phyloP scores from a whole-genome alignment of 139 green algal genomes.

The Picochlorum sp. region DNA sequence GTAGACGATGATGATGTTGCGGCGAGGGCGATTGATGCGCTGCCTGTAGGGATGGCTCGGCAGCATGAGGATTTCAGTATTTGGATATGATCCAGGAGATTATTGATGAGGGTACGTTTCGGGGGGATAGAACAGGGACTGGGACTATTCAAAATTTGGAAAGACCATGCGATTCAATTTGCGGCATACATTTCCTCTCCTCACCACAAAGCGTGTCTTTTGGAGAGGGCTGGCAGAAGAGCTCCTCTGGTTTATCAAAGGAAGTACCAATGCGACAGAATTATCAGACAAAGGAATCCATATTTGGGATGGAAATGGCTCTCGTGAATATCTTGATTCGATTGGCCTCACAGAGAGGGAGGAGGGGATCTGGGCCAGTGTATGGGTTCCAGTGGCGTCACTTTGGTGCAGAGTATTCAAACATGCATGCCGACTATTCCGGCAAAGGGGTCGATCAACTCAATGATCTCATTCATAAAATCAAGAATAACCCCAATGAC shows the following conservation, averaged over 20 bases:
- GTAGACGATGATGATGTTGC: not conserved
- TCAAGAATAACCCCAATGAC: constrained; percentile 83
- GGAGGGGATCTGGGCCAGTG: constrained; percentile 88
- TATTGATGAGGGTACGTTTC: constrained; percentile 60
- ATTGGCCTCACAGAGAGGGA: constrained; percentile 63
- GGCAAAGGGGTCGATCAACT: constrained; percentile 94
- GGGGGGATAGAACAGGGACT: constrained; percentile 90
- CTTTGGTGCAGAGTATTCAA: constrained; percentile 90
- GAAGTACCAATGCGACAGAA: constrained; percentile 72
- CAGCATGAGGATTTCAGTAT: constrained; percentile 93
- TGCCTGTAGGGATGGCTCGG: constrained; percentile 42
- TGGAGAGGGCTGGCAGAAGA: constrained; percentile 93
- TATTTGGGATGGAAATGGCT: constrained; percentile 98
- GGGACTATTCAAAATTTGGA: constrained; percentile 92
- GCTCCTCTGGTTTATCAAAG: constrained; percentile 97
- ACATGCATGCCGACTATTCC: constrained; percentile 96
- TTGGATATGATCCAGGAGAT: constrained; percentile 84
- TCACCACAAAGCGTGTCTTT: constrained; percentile 97
- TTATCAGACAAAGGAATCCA: constrained; percentile 79
- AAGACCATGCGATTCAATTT: constrained; percentile 86
- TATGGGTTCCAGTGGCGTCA: constrained; percentile 99
- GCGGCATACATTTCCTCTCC: constrained; percentile 88
- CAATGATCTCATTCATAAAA: constrained; percentile 80
- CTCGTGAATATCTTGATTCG: constrained; percentile 54
- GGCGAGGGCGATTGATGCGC: not conserved